A percentile compares a stretch with the other conserved stretches of the same genome.
Conservation (phyloP, 2,329 filamentous ascomycete genomes). For the Aspergillus aculeatinus region DNA sequence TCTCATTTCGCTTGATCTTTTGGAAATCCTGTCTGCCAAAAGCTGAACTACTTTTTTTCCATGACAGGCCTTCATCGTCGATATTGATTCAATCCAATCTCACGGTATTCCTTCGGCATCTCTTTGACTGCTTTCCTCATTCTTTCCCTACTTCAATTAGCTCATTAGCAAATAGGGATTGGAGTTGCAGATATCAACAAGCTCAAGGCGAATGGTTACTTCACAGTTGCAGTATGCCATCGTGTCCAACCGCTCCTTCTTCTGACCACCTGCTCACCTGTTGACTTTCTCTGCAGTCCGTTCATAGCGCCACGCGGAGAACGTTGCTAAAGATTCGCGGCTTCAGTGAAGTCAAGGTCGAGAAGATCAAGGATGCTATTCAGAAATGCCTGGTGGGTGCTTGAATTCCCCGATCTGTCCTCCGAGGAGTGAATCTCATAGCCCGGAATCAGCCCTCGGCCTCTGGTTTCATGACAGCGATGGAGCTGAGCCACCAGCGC, state of each 20-base stretch:
- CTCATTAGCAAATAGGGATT: conserved; percentile 49
- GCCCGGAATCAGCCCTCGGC: conserved; percentile 50
- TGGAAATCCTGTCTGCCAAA: not conserved
- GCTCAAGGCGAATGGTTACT: conserved; percentile 62
- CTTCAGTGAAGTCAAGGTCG: conserved; percentile 68
- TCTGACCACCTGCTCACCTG: conserved; percentile 16
- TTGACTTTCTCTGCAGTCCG: conserved; percentile 46
- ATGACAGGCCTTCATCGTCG: conserved; percentile 58
- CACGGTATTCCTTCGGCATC: conserved; percentile 49
- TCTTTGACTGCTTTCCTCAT: not conserved
- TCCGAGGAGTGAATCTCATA: not conserved
- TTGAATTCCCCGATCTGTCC: too few species aligned
- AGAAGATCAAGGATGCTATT: conserved; percentile 68
- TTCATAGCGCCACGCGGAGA: conserved; percentile 60
- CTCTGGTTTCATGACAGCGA: conserved; percentile 64
- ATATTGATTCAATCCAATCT: conserved; percentile 65
- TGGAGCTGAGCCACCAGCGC: conserved; percentile 62
- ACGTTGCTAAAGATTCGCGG: conserved; percentile 66
- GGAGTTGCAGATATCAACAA: conserved; percentile 65
- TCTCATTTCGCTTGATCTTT: not conserved
- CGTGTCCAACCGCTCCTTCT: not conserved
- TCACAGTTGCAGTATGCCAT: conserved; percentile 58
- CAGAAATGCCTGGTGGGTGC: conserved; percentile 56
- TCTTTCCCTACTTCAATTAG: not conserved
- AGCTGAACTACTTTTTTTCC: not conserved